Evolutionary conservation across 805 yeast species (phyloP).

Genomic region (Kodamaea jinghongensis): DNA sequence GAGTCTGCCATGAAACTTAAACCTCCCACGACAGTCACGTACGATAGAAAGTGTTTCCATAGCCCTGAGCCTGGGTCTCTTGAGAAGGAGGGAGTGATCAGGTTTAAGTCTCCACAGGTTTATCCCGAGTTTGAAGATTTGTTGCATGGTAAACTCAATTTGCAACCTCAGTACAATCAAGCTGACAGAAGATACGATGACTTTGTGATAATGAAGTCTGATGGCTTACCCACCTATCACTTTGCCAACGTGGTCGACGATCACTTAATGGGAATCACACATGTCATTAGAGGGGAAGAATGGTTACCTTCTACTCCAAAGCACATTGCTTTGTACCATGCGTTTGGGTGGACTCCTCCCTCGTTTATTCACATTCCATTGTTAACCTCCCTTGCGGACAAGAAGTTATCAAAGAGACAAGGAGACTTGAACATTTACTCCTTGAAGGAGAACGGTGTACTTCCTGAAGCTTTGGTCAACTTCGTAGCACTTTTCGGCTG

Average conservation of each 20-base stretch:
- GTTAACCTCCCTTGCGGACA: conserved; percentile 66
- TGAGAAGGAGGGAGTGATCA: conserved; percentile 40
- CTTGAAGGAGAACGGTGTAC: conserved; percentile 56
- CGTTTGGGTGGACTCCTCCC: conserved; percentile 86
- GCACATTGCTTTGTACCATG: conserved; percentile 80
- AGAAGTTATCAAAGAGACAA: conserved; percentile 80
- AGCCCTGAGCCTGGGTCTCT: conserved; percentile 31
- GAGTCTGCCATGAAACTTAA: conserved; percentile 68
- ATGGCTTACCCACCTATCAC: conserved; percentile 93
- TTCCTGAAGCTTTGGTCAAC: conserved; percentile 86
- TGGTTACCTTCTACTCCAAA: conserved; percentile 97
- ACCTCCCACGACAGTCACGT: conserved; percentile 91
- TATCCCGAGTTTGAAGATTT: conserved; percentile 72
- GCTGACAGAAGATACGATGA: conserved; percentile 82
- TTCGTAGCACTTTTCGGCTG: conserved; percentile 92
- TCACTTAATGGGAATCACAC: conserved; percentile 87
- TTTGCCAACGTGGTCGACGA: conserved; percentile 96
- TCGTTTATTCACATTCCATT: conserved; percentile 86
- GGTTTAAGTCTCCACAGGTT: conserved; percentile 72
- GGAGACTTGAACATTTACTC: conserved; percentile 75
- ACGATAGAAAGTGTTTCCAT: conserved; percentile 77
- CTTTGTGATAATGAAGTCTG: conserved; percentile 86
- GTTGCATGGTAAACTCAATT: conserved; percentile 70
- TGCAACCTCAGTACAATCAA: conserved; percentile 76
- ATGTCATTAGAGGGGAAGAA: conserved; percentile 95